Evolutionary conservation across 2,329 filamentous ascomycete species (phyloP), one percentile per base, ranked within the genome.

Genomic region (Pezicula carpinea): DNA sequence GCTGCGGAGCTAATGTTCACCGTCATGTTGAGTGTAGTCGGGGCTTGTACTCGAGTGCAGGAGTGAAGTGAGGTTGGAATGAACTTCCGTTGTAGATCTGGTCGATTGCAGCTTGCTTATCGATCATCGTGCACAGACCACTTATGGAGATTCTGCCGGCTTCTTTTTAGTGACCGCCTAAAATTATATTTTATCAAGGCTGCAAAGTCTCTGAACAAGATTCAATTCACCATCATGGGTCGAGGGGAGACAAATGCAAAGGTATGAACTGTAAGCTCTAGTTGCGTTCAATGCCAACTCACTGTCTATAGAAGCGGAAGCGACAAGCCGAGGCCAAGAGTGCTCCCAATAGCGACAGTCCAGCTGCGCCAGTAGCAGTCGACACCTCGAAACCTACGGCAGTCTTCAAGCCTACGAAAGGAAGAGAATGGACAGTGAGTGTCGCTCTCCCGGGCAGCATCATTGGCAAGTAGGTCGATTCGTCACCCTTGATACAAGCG

Each of bases 371-470:
- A 38, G 65, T 63, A 1, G 45, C 64, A 0, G 58, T 66, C 31
- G 72, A 74, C 49, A 52, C 79, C 3, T 80, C 83, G 19, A 87
- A 83, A 62, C 85, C 85, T 4, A 82, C 81, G 4, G 81, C 84
- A 7, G 69, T 83, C 32, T 92, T 89, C 67, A 72, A 76, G 43
- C 82, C 87, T 2, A 74, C 69, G 0, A 73, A 75, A 39, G 82
- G 83, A 31, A 54, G 88, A 53, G 69, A 78, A 31, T 87, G 85
- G 76, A 93, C 89, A 0, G 64, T 93, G 15, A 91, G 85, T 35
- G 75, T 93, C 29, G 89, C 89, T 3, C 67, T 95, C 23, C 87
- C 89, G 1, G 87, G 85, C 29, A 92, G 87, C 62, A 80, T 93
- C 38, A 76, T 92, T 47, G 74, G 82, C 48, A 87, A 87, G 86